Conservation (phyloP, 2,329 filamentous ascomycete genomes). For the Arthroderma uncinatum region DNA sequence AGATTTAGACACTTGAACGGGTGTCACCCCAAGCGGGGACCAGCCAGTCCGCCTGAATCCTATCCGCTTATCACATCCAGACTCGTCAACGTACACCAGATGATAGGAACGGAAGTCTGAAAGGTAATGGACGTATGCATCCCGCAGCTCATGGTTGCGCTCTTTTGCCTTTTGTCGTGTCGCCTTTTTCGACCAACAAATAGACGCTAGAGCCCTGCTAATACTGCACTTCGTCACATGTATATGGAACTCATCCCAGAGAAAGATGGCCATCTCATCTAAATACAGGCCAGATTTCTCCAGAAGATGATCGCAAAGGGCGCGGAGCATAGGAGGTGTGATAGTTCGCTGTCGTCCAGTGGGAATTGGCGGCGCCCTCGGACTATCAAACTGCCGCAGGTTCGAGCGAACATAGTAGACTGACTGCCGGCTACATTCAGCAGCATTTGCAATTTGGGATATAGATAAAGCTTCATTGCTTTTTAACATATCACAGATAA, state of each 20-base stretch:
- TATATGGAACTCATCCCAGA: too few relatives aligned
- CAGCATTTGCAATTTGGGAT: conserved; percentile 14
- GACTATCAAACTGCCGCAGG: conserved; percentile 11
- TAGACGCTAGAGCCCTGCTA: too few relatives aligned
- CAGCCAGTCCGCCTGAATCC: conserved; percentile 27
- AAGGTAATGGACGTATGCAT: conserved; percentile 26
- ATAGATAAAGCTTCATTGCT: conserved; percentile 16
- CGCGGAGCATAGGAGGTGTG: conserved; percentile 18
- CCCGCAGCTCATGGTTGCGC: conserved; percentile 25
- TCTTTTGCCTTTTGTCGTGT: conserved; percentile 24
- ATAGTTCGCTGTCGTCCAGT: conserved; percentile 17
- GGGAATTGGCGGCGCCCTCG: conserved; percentile 16
- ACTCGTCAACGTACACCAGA: conserved; percentile 30
- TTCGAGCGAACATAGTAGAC: conserved; percentile 15
- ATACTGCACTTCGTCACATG: too few relatives aligned
- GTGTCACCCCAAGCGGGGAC: conserved; percentile 24
- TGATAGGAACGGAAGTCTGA: conserved; percentile 26
- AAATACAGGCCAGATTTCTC: too few relatives aligned
- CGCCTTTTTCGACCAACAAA: conserved; percentile 24
- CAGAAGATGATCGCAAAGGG: too few relatives aligned
- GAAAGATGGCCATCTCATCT: too few relatives aligned
- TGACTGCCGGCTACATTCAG: conserved; percentile 15
- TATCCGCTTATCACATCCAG: conserved; percentile 28
- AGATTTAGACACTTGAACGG: conserved; percentile 18
- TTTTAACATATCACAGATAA: conserved; percentile 15